phyloP scores from a whole-genome alignment of 2,329 filamentous ascomycete species.

The Aureobasidium subglaciale region DNA sequence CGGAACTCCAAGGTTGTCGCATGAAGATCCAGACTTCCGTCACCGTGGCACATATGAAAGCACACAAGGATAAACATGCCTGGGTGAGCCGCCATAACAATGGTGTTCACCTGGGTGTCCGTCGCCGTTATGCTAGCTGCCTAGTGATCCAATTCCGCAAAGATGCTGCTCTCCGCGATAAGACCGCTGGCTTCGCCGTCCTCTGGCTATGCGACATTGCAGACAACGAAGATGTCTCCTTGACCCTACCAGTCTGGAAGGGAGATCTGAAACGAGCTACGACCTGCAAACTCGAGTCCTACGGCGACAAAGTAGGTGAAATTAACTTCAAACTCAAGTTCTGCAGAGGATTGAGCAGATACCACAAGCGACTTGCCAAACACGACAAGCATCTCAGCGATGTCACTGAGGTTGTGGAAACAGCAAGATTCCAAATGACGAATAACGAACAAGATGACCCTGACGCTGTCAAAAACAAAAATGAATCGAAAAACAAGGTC shows the following conservation, averaged over 20 bases:
- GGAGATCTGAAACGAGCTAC: slow-evolving; percentile 53
- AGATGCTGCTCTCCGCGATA: slow-evolving; percentile 46
- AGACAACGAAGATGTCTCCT: slow-evolving; percentile 57
- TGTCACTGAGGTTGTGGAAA: slow-evolving; percentile 59
- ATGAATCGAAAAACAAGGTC: background rate
- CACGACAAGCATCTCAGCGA: slow-evolving; percentile 49
- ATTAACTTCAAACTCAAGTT: slow-evolving; percentile 53
- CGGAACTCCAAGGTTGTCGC: slow-evolving; percentile 37
- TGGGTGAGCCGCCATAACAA: slow-evolving; percentile 47
- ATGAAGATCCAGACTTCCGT: slow-evolving; percentile 56
- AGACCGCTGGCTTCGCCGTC: slow-evolving; percentile 54
- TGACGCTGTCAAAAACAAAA: slow-evolving; percentile 19
- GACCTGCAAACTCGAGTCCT: slow-evolving; percentile 42
- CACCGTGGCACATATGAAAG: slow-evolving; percentile 48
- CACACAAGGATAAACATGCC: slow-evolving; percentile 28
- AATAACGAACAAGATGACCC: slow-evolving; percentile 28
- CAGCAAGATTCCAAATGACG: slow-evolving; percentile 49
- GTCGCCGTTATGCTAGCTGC: slow-evolving; percentile 53
- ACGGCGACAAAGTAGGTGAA: slow-evolving; percentile 52
- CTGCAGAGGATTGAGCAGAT: slow-evolving; percentile 54
- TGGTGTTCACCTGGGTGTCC: slow-evolving; percentile 49
- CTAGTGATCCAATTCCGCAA: slow-evolving; percentile 54
- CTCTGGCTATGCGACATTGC: slow-evolving; percentile 63
- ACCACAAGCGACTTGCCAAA: slow-evolving; percentile 50
- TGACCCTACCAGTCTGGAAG: slow-evolving; percentile 59